Evolutionary conservation across 2,329 filamentous ascomycete species (phyloP).

Genomic region (Colletotrichum limetticola): DNA sequence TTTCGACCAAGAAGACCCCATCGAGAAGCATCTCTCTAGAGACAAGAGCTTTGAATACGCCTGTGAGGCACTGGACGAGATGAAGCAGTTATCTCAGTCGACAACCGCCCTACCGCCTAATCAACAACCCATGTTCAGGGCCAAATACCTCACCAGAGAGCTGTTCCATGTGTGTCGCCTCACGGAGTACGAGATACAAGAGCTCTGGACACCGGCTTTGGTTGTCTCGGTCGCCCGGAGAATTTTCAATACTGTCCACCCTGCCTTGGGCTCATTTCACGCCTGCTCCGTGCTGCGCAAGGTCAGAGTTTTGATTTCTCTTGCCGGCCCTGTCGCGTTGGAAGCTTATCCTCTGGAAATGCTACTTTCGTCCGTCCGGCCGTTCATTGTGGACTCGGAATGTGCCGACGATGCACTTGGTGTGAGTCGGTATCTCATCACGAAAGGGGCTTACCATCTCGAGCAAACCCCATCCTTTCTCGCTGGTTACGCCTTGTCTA

Average conservation of each 20-base stretch:
- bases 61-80: conserved; percentile 72
- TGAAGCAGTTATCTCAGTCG: conserved; percentile 76
- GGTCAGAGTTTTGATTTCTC: conserved; percentile 80
- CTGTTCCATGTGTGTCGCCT: conserved; percentile 82
- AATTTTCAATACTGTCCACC: conserved; percentile 83
- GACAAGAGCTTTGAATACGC: conserved; percentile 69
- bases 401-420: conserved; percentile 93
- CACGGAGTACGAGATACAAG: conserved; percentile 71
- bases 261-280: conserved; percentile 86
- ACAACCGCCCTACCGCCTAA: conserved; percentile 74
- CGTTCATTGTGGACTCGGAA: conserved; percentile 83
- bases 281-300: conserved; percentile 89
- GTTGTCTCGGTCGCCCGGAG: conserved; percentile 80
- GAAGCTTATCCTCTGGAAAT: conserved; percentile 89
- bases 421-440: conserved; percentile 84
- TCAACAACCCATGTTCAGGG: conserved; percentile 88
- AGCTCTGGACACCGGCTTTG: conserved; percentile 80
- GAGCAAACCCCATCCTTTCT: conserved; percentile 77
- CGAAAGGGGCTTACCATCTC: conserved; percentile 74
- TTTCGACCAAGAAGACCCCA: conserved; percentile 80
- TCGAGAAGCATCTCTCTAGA: conserved; percentile 75
- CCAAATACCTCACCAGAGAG: conserved; percentile 79
- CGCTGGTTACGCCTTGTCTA: conserved; percentile 82
- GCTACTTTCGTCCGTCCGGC: conserved; percentile 82
- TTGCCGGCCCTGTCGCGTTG: conserved; percentile 79